Evolutionary conservation across 345 rosid species (phyloP), one percentile per base, ranked within the genome.

Genomic region (Lepidium sativum): DNA sequence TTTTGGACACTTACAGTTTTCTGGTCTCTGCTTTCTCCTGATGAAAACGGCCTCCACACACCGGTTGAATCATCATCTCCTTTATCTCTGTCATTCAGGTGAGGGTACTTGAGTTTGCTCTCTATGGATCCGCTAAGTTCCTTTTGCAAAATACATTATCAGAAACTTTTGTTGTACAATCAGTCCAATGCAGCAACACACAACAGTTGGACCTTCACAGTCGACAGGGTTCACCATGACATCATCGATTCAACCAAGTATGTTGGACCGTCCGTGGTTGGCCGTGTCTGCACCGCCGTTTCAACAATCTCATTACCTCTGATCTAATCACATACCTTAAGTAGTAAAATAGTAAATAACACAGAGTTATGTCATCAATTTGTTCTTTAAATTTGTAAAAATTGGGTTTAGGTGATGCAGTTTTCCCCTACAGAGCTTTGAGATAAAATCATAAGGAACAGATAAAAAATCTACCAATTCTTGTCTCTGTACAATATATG

Each of bases 71-170:
- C 96, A 25, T 25, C 29, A 70, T 78, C 91, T 51, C 68, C 67
- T 5, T 66, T 89, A 68, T 89, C 96, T 56, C 72, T 86, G 54
- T 85, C 96, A 1, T 91, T 86, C 82, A 82, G 95, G 98, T 86
- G 18, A 79, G 80, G 6, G 33, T 74, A 54, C 27, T 20, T 23
- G 16, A 9, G 13, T 16, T 8, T 6, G 43, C 14, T n/a, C 37
- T 37, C 2, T 17, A 25, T 9, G 50, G 14, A 8, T 37, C 9
- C 41, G 31, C 38, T 49, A 17, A 57, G 34, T 35, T 17, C 35
- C 56, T 18, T 55, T 35, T 44, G 2, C 29, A 25, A 25, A 25
- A 25, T 25, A 4, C 29, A 14, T 15, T 14, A 15, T 42, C 10
- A 42, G 47, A 42, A 42, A 42, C 25, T 17, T 44, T 6, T 8